Evolutionary conservation across 1,284 basidiomycete species (phyloP).

Genomic region (Leccinum pachyderme): DNA sequence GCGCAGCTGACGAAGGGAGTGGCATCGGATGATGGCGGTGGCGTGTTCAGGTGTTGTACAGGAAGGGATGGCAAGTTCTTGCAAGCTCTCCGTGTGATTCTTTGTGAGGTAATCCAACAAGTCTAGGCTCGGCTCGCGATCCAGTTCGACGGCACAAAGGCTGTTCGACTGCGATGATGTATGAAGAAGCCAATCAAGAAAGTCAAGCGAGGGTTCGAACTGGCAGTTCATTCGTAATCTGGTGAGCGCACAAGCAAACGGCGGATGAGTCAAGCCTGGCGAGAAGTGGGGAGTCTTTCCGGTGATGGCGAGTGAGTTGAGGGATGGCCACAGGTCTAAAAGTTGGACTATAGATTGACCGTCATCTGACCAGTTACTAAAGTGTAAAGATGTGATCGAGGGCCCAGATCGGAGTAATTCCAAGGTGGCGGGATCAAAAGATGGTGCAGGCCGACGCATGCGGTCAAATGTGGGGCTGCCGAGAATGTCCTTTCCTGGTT

Average conservation of each 20-base stretch:
- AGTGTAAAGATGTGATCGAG: constrained; percentile 52
- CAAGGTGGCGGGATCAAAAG: constrained; percentile 55
- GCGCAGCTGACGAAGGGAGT: constrained; percentile 48
- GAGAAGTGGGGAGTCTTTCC: constrained; percentile 57
- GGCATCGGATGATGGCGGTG: constrained; percentile 46
- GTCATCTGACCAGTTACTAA: constrained; percentile 71
- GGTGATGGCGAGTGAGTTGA: constrained; percentile 54
- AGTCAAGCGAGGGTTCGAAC: constrained; percentile 52
- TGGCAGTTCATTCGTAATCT: constrained; percentile 63
- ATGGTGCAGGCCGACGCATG: constrained; percentile 48
- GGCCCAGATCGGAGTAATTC: constrained; percentile 53
- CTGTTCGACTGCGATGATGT: constrained; percentile 43
- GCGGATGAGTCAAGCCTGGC: constrained; percentile 38
- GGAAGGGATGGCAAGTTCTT: constrained; percentile 55
- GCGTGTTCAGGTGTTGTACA: constrained; percentile 48
- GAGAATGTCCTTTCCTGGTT: constrained; percentile 45
- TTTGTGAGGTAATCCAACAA: constrained; percentile 52
- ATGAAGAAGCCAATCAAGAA: constrained; percentile 66
- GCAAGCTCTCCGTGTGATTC: constrained; percentile 46
- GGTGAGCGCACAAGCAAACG: constrained; percentile 46
- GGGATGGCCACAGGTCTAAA: constrained; percentile 56
- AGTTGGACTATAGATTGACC: constrained; percentile 56
- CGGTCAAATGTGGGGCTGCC: constrained; percentile 47
- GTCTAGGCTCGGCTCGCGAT: constrained; percentile 52
- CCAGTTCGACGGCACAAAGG: constrained; percentile 53